These are phyloP conservation scores for Lyophyllum semitale DNA, from an alignment of 768 basidiomycete species.

Conservation along the genomic window DNA sequence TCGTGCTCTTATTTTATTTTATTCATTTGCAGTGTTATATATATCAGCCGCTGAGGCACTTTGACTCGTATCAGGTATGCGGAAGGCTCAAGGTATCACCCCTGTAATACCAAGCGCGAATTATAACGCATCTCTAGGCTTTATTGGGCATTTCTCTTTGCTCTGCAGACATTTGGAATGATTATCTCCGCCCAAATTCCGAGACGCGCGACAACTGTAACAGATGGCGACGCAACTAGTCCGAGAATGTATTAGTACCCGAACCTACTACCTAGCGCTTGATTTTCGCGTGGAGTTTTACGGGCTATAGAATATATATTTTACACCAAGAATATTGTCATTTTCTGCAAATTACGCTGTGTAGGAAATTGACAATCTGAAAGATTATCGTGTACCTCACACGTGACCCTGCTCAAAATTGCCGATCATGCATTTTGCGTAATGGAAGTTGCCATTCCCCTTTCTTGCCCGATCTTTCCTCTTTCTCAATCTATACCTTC, in stretches of 20 bases:
- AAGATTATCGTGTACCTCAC: too few species aligned
- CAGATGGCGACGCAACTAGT: too few species aligned
- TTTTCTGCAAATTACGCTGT: background rate
- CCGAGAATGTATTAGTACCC: too few species aligned
- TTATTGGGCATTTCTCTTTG: too few species aligned
- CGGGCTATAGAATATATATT: background rate
- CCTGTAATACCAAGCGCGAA: background rate
- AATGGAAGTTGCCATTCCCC: too few species aligned
- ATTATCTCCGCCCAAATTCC: background rate
- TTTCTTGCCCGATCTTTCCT: background rate
- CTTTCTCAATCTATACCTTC: background rate
- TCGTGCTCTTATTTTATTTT: slow-evolving; percentile 2
- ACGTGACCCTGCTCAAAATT: too few species aligned
- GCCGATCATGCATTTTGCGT: too few species aligned
- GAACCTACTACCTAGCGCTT: too few species aligned
- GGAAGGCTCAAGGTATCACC: background rate
- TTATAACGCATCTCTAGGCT: background rate
- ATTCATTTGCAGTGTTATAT: slow-evolving; percentile 58
- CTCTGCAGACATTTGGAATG: background rate
- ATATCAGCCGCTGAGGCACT: slow-evolving; percentile 72
- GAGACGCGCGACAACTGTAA: background rate
- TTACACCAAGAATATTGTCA: background rate
- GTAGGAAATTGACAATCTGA: too few species aligned
- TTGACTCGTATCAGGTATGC: slow-evolving; percentile 26
- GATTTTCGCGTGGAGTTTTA: background rate